Conservation (phyloP, 805 yeast species). For the Saccharomyces cerevisiae region DNA sequence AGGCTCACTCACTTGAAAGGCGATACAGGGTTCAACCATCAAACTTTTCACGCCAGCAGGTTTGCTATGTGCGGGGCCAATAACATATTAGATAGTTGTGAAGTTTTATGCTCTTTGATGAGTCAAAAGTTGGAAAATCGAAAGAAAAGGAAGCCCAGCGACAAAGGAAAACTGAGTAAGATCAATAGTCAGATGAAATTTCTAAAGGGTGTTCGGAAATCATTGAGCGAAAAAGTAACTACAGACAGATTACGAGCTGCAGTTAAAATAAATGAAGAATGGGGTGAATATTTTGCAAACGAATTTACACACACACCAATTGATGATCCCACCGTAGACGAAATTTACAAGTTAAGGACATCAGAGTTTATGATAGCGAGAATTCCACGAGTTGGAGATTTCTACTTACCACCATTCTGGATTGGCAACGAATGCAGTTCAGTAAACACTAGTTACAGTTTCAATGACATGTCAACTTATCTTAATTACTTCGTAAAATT, state of each 20-base stretch:
- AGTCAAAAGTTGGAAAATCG: slow-evolving; percentile 20
- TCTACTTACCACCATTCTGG: slow-evolving; percentile 24
- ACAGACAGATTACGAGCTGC: slow-evolving; percentile 9
- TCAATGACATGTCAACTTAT: neutral
- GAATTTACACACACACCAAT: slow-evolving; percentile 24
- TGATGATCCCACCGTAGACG: slow-evolving; percentile 23
- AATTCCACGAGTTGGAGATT: slow-evolving; percentile 27
- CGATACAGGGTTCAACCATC: slow-evolving; percentile 23
- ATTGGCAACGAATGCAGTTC: neutral
- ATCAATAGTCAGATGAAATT: slow-evolving; percentile 15
- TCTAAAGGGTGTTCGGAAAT: slow-evolving; percentile 15
- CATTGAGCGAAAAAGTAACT: slow-evolving; percentile 8
- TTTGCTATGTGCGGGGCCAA: slow-evolving; percentile 19
- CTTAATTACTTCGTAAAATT: neutral
- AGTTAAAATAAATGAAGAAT: slow-evolving; percentile 19
- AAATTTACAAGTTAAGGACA: slow-evolving; percentile 21
- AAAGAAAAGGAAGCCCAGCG: slow-evolving; percentile 17
- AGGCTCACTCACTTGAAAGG: slow-evolving; percentile 20
- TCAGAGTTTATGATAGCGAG: slow-evolving; percentile 29
- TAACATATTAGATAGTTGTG: slow-evolving; percentile 17
- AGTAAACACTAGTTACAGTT: neutral
- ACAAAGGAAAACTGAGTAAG: slow-evolving; percentile 18
- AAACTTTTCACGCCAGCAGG: slow-evolving; percentile 23
- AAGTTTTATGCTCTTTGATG: slow-evolving; percentile 19
- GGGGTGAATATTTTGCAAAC: slow-evolving; percentile 20